These are phyloP conservation scores for Colletotrichum sp. DNA, from an alignment of 2,329 filamentous ascomycete species.

Conservation along the genomic window DNA sequence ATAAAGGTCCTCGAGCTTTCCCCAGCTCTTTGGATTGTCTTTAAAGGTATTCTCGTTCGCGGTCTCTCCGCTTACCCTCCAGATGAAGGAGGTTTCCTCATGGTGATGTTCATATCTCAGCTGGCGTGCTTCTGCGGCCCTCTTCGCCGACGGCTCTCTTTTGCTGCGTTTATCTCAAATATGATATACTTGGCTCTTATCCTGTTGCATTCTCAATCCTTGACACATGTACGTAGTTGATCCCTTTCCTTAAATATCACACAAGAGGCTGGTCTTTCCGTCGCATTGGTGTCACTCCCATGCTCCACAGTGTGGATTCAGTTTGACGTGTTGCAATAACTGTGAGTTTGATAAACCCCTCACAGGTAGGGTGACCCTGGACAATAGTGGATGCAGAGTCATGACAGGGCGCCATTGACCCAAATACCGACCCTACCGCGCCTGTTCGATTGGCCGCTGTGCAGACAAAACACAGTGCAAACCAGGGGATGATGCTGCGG, in stretches of 20 bases:
- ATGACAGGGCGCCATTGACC: not conserved
- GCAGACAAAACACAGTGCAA: not conserved
- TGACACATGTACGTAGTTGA: not conserved
- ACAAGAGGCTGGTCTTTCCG: not conserved
- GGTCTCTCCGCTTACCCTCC: not conserved
- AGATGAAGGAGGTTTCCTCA: not conserved
- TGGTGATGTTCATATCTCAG: not conserved
- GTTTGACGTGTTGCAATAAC: not conserved
- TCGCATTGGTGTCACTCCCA: not conserved
- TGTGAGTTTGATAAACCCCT: not conserved
- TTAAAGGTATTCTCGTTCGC: not conserved
- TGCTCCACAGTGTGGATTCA: not conserved
- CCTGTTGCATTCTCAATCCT: not conserved
- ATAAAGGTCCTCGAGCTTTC: not conserved
- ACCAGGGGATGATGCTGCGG: not conserved
- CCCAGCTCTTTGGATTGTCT: rapidly evolving
- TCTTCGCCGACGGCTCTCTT: not conserved
- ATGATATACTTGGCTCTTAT: not conserved
- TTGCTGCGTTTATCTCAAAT: not conserved
- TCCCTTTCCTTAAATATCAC: too few relatives aligned
- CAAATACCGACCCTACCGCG: not conserved
- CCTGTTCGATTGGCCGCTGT: not conserved
- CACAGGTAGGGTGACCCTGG: not conserved
- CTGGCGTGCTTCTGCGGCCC: not conserved
- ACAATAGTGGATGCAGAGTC: not conserved